Evolutionary conservation across 805 yeast species (phyloP).

Genomic region (Spathaspora sp.): DNA sequence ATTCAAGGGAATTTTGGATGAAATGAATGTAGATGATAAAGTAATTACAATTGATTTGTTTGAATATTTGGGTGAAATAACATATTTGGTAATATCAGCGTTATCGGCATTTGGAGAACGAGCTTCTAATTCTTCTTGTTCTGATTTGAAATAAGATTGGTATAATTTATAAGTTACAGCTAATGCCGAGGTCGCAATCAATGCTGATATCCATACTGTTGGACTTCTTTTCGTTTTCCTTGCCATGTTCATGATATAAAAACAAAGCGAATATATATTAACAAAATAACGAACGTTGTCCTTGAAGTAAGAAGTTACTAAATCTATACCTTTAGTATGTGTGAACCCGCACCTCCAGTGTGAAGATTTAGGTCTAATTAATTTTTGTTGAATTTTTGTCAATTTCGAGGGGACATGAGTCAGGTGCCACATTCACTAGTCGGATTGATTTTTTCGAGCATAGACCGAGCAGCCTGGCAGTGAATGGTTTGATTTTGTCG

Average conservation of each 20-base stretch:
- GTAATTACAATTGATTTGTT: conserved; percentile 38
- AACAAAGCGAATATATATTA: not conserved
- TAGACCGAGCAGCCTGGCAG: too few species aligned
- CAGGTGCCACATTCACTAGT: not conserved
- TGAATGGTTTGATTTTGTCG: not conserved
- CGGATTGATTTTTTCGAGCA: not conserved
- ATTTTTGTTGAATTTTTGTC: not conserved
- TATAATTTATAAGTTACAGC: conserved; percentile 33
- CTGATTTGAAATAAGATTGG: conserved; percentile 12
- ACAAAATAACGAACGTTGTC: not conserved
- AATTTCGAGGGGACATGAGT: not conserved
- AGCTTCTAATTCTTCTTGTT: conserved; percentile 2
- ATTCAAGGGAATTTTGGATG: conserved; percentile 32
- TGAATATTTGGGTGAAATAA: conserved; percentile 16
- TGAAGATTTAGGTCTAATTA: not conserved
- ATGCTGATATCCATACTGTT: conserved; percentile 26
- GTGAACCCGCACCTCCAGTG: not conserved
- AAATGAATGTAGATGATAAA: conserved; percentile 37
- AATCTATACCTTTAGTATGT: too few species aligned
- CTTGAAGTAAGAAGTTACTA: not conserved
- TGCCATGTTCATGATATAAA: not conserved
- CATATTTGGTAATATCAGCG: not conserved
- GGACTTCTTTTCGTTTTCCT: conserved; percentile 20
- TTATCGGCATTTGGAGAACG: conserved; percentile 2
- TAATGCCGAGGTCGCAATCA: conserved; percentile 32